Percentiles rank a stretch among this genome's conserved stretches.
Evolutionary conservation across 352 stramenopile genomes (phyloP).

Genomic region (Phytopythium vexans): DNA sequence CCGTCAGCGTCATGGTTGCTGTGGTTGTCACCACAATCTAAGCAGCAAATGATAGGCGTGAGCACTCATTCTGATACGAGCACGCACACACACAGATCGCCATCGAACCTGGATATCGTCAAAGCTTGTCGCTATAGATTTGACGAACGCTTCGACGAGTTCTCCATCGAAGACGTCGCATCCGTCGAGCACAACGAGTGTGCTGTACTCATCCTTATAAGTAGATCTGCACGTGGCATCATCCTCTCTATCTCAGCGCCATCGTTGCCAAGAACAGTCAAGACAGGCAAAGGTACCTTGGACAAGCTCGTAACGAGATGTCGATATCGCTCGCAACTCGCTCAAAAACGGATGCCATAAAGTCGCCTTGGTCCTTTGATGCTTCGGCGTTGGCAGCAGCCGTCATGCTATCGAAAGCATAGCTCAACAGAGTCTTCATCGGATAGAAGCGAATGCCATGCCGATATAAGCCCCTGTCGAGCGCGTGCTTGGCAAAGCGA

Average conservation of each 20-base stretch:
- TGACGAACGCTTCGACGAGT: slow-evolving; percentile 31
- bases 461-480: slow-evolving; percentile 36
- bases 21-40: slow-evolving; percentile 31
- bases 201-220: slow-evolving; percentile 9
- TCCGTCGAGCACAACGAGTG: slow-evolving; percentile 58
- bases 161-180: slow-evolving; percentile 28
- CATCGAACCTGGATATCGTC: neutral
- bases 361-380: no score
- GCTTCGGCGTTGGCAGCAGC: neutral
- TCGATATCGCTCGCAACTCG: slow-evolving; percentile 24
- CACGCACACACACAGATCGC: no score
- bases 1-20: slow-evolving; percentile 6
- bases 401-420: slow-evolving; percentile 18
- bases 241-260: slow-evolving; percentile 9
- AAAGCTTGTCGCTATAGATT: slow-evolving; percentile 31
- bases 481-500: slow-evolving; percentile 45
- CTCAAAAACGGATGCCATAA: slow-evolving; percentile 5
- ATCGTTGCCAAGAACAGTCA: neutral
- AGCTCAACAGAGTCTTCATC: slow-evolving; percentile 32
- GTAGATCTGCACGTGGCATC: slow-evolving; percentile 6
- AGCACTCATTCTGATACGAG: slow-evolving; percentile 1
- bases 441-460: slow-evolving; percentile 58
- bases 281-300: slow-evolving; percentile 22
- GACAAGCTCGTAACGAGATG: slow-evolving; percentile 25
- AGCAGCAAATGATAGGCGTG: neutral